Percentiles rank a stretch among this genome's conserved stretches.
phyloP scores from a whole-genome alignment of 2,329 filamentous ascomycete genomes.

The Colletotrichum ledebouriae region DNA sequence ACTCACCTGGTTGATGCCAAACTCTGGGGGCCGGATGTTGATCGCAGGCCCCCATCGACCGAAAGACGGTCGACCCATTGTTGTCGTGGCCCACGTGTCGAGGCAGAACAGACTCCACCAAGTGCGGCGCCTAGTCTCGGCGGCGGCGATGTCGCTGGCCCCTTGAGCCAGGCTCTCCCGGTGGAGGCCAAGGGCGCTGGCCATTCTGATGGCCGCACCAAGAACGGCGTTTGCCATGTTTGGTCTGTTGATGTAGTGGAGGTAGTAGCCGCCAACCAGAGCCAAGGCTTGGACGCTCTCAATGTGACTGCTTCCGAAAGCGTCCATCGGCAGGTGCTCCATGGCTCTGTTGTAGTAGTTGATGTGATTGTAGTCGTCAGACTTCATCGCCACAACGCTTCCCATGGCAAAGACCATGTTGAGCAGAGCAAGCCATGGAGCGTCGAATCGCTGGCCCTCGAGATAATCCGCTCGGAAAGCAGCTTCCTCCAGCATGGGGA shows the following conservation, averaged over 20 bases:
- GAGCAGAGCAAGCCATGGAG: constrained; percentile 78
- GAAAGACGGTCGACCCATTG: constrained; percentile 77
- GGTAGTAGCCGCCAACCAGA: constrained; percentile 80
- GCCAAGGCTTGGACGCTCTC: constrained; percentile 80
- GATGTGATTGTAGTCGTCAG: constrained; percentile 75
- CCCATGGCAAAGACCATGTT: constrained; percentile 85
- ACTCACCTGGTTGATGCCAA: constrained; percentile 57
- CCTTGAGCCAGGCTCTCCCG: constrained; percentile 67
- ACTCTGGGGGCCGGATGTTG: constrained; percentile 73
- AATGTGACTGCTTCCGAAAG: constrained; percentile 72
- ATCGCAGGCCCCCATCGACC: constrained; percentile 77
- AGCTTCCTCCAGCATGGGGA: constrained; percentile 80
- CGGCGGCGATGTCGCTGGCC: constrained; percentile 62
- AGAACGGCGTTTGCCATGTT: constrained; percentile 82
- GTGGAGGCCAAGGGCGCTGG: constrained; percentile 79
- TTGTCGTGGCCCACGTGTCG: constrained; percentile 80
- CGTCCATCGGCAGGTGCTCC: constrained; percentile 75
- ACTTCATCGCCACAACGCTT: constrained; percentile 75
- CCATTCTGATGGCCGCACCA: constrained; percentile 79
- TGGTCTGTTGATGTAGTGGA: constrained; percentile 82
- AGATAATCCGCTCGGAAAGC: constrained; percentile 74
- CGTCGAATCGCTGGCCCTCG: constrained; percentile 69
- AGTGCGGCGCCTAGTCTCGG: constrained; percentile 74
- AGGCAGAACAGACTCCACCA: constrained; percentile 84
- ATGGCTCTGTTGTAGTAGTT: constrained; percentile 78